Conservation (phyloP, 805 yeast species). For the Kazachstania bromeliacearum region DNA sequence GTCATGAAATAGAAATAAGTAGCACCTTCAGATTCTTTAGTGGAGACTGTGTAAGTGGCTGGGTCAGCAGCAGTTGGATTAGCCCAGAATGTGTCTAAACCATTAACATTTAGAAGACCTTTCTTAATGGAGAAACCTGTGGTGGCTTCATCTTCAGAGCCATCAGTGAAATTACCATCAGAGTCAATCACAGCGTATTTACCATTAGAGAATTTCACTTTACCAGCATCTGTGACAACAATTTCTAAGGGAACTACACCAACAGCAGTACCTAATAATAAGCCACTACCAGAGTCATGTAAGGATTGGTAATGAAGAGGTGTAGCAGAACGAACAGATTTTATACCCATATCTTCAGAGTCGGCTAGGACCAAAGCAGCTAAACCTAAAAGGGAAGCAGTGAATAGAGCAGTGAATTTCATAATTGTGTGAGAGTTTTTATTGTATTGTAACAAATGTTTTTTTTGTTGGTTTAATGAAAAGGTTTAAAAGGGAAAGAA, state of each 20-base stretch:
- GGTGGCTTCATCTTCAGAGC: constrained; percentile 19
- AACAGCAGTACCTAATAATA: constrained; percentile 12
- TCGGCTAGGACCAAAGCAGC: constrained; percentile 25
- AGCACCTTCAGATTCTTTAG: constrained; percentile 17
- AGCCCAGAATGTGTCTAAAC: constrained; percentile 31
- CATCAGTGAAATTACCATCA: constrained; percentile 18
- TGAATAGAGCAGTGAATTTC: too few species aligned
- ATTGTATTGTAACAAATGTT: too few species aligned
- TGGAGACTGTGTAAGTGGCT: constrained; percentile 18
- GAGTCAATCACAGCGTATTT: constrained; percentile 22
- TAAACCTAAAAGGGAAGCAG: constrained; percentile 16
- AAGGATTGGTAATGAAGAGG: neutral
- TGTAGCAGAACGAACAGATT: constrained; percentile 31
- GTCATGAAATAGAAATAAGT: constrained; percentile 11
- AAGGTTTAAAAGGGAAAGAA: too few species aligned
- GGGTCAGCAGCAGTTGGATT: constrained; percentile 25
- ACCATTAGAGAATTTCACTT: constrained; percentile 23
- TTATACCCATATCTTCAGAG: constrained; percentile 29
- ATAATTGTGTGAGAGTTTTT: too few species aligned
- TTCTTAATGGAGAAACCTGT: constrained; percentile 33
- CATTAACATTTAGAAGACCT: constrained; percentile 32
- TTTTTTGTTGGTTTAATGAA: too few species aligned
- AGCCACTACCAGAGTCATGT: constrained; percentile 11
- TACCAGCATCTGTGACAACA: constrained; percentile 28
- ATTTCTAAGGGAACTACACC: constrained; percentile 14